Conservation (phyloP, 2,329 filamentous ascomycete genomes). For the Microcyclospora tardicrescens region DNA sequence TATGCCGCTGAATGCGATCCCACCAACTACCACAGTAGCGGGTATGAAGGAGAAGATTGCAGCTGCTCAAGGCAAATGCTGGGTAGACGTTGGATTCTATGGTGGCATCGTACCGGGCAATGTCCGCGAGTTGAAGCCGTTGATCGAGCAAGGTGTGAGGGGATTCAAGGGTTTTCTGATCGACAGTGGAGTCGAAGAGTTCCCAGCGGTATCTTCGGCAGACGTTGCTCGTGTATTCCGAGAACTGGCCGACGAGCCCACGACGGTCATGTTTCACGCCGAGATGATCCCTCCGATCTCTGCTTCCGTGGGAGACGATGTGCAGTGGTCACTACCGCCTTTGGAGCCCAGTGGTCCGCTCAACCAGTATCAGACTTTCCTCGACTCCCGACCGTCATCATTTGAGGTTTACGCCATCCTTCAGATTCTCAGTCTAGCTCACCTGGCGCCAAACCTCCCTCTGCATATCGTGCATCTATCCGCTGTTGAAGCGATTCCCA, state of each 20-base stretch:
- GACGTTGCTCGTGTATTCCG: constrained; percentile 73
- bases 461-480: constrained; percentile 91
- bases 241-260: constrained; percentile 66
- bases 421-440: constrained; percentile 70
- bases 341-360: constrained; percentile 58
- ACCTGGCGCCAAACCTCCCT: constrained; percentile 65
- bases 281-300: constrained; percentile 91
- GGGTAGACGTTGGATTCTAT: constrained; percentile 98
- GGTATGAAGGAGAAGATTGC: constrained; percentile 75
- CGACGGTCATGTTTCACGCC: constrained; percentile 96
- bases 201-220: constrained; percentile 69
- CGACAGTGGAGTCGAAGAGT: constrained; percentile 92
- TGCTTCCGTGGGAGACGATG: constrained; percentile 64
- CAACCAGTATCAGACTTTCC: constrained; percentile 75
- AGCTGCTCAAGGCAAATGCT: constrained; percentile 77
- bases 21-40: constrained; percentile 78
- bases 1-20: constrained; percentile 96
- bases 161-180: constrained; percentile 98
- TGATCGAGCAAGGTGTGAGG: constrained; percentile 75
- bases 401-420: constrained; percentile 88
- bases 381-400: constrained; percentile 73
- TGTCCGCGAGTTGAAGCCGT: constrained; percentile 58
- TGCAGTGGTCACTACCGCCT: constrained; percentile 54
- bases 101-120: constrained; percentile 92
- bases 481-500: constrained; percentile 73